These are phyloP conservation scores for Entamoeba moshkovskii DNA, from an alignment of 208 protist genomes.

Conservation along the genomic window DNA sequence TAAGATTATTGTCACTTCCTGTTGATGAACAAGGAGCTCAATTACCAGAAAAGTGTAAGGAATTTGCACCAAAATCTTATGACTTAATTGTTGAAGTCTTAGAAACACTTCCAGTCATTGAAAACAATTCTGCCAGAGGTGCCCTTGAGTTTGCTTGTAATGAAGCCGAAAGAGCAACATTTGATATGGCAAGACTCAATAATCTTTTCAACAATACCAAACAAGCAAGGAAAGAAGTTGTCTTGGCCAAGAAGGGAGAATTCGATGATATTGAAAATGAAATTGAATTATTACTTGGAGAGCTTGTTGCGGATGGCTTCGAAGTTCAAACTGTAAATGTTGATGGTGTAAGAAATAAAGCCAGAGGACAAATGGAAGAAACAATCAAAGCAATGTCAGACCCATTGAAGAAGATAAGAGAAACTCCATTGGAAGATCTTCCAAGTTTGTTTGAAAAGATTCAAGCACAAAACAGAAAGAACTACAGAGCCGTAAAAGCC, in stretches of 20 bases:
- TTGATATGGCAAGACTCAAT: not conserved
- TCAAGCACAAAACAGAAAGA: slow-evolving; percentile 2
- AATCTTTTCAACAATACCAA: not conserved
- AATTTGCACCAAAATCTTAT: not conserved
- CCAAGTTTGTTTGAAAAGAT: not conserved
- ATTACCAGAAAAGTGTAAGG: not conserved
- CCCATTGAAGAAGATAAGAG: not conserved
- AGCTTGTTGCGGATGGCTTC: not conserved
- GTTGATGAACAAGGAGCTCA: not conserved
- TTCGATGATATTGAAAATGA: not conserved
- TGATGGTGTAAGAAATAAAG: not conserved
- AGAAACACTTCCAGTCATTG: not conserved
- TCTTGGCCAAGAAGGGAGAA: not conserved
- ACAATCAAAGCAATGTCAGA: not conserved
- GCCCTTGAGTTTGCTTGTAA: not conserved
- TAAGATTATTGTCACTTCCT: not conserved
- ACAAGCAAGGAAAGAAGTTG: not conserved
- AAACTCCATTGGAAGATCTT: not conserved
- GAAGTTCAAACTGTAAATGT: not conserved
- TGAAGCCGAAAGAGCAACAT: not conserved
- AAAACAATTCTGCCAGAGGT: not conserved
- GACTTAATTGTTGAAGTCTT: not conserved
- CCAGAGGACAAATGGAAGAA: not conserved
- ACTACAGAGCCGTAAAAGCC: not conserved
- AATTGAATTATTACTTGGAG: not conserved